These are phyloP conservation scores for Botrytis galanthina DNA, from an alignment of 2,329 filamentous ascomycete genomes.

Conservation along the genomic window DNA sequence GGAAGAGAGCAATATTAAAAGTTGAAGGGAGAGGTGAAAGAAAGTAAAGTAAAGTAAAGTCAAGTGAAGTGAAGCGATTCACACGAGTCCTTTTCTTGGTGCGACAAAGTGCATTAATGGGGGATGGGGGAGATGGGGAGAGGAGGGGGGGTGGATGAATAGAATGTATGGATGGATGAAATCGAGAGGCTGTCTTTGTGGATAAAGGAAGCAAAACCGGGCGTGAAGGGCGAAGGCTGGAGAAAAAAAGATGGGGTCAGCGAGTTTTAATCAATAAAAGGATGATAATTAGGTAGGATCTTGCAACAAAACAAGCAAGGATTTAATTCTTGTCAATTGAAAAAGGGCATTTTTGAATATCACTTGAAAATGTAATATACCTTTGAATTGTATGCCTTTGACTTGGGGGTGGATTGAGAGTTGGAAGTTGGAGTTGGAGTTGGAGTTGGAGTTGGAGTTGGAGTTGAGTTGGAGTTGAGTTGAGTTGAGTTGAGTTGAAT, in stretches of 20 bases:
- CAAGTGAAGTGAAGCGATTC: neutral
- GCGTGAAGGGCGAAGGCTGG: neutral
- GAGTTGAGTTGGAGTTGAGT: neutral
- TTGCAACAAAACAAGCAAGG: neutral
- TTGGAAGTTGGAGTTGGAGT: neutral
- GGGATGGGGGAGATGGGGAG: neutral
- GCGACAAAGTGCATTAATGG: neutral
- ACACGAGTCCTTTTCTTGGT: neutral
- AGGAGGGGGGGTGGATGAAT: neutral
- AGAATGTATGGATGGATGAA: neutral
- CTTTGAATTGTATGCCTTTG: neutral
- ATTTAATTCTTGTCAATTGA: neutral
- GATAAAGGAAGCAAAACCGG: neutral
- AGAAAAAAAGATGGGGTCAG: slow-evolving; percentile 3
- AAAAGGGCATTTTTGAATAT: neutral
- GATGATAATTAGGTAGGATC: neutral
- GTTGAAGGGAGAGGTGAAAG: neutral
- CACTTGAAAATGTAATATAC: neutral
- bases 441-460: neutral
- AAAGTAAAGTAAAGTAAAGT: neutral
- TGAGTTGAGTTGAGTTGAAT: no score
- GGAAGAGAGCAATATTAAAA: neutral
- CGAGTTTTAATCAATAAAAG: neutral
- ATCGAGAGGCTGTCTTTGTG: slow-evolving; percentile 10
- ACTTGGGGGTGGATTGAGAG: no score